Base-by-base conservation (phyloP, 352 stramenopile species). In the Blastocystis sp. region DNA sequence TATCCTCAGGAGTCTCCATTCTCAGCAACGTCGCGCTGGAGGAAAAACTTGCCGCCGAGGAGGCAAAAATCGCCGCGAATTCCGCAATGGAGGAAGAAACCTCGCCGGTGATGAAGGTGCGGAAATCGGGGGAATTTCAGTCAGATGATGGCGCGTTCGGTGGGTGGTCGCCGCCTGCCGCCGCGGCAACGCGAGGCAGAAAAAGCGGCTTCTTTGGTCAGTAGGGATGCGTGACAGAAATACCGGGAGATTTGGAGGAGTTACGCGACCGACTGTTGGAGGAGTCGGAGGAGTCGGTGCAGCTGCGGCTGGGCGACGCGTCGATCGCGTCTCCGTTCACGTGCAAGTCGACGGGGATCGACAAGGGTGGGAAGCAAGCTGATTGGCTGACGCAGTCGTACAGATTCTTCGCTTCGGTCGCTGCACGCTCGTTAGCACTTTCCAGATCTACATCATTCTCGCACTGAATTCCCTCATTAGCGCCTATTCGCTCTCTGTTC, bases 281-380 rank as follows among this genome's bases (percentile, higher is more conserved):
- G 59, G 84, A 91, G 42, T 87, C 92, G 18, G 87, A 89, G 77
- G 67, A 84, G 8, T 46, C 91, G 54, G 96, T 94, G 18, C 97
- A 98, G 93, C 94, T 99, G 4, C 97, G 98, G 90, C 91, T 98
- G 46, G 96, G 96, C 9, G 96, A 99, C 89, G 97, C 97, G 1
- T 98, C 94, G 42, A 97, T 99, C 61, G 97, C 97, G 34, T 98
- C 96, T 79, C 97, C 97, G 0, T 99, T 99, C 88, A 99, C 97
- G 8, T 96, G 94, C 51, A 91, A 91, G 38, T 88, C 89, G 9
- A 93, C 92, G 0, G 91, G 87, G 46, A 92, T 94, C 89, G 93
- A 90, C 89, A 96, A 89, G 91, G 95, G 87, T 78, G 38, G 40
- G 9, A 61, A 16, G 24, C 67, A 18, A 24, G 40, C 46, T 75